Conservation (phyloP, 176 grass and related monocot genomes). For the Panicum miliaceum region DNA sequence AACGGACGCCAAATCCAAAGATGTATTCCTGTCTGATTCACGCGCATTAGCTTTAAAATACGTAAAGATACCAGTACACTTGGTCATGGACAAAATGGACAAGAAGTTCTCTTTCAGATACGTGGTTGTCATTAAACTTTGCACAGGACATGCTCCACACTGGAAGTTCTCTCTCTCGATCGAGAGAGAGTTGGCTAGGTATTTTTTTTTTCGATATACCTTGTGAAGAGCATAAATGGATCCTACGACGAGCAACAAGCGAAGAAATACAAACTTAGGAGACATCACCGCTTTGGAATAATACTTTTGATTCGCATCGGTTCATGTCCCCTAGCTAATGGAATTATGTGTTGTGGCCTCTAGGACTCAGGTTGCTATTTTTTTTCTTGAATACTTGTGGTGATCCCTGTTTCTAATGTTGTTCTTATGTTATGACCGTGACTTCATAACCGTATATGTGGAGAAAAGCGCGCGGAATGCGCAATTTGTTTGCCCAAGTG, state of each 20-base stretch:
- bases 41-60: neutral
- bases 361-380: neutral
- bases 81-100: neutral
- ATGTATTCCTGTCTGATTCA: neutral
- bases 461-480: neutral
- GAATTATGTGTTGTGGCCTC: neutral
- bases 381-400: neutral
- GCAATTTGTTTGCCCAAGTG: neutral
- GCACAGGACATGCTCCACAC: neutral
- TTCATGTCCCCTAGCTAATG: neutral
- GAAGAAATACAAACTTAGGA: slow-evolving; percentile 24
- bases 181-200: neutral
- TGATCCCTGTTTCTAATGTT: neutral
- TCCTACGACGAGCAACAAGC: slow-evolving; percentile 2
- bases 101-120: slow-evolving; percentile 1
- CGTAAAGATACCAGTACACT: neutral
- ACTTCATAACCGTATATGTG: neutral
- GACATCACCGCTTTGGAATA: slow-evolving; percentile 18
- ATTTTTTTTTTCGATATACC: neutral
- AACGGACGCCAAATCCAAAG: neutral
- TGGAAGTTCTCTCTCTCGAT: no score
- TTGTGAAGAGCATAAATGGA: neutral
- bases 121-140: slow-evolving; percentile 12
- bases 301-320: slow-evolving; percentile 1
- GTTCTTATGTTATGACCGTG: neutral